Conservation (phyloP, 208 protist species). For the Acanthamoeba polyphaga region DNA sequence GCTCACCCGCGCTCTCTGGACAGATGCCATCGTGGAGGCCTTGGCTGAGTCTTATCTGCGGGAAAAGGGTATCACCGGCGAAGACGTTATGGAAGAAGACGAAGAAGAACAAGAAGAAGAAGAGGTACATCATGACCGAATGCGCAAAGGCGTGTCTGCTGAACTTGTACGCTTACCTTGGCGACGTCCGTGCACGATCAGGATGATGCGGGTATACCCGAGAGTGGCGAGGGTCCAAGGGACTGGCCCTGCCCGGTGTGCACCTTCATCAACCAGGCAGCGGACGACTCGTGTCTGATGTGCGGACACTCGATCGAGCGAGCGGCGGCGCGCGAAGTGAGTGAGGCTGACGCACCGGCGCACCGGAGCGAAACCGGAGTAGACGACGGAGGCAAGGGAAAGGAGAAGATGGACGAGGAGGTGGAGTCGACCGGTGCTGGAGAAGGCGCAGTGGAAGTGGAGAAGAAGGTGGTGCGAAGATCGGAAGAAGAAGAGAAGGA, state of each 20-base stretch:
- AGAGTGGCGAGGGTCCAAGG: no score
- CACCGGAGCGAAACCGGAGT: not conserved
- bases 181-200: no score
- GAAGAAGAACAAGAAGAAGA: not conserved
- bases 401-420: not conserved
- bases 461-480: not conserved
- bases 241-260: not conserved
- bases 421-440: not conserved
- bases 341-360: not conserved
- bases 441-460: not conserved
- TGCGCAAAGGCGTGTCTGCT: no score
- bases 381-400: not conserved
- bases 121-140: no score
- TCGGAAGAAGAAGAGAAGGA: not conserved
- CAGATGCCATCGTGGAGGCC: constrained; percentile 20
- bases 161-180: no score
- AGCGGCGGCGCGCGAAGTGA: not conserved
- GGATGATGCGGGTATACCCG: no score
- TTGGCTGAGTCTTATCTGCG: not conserved
- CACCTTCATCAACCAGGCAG: not conserved
- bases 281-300: not conserved
- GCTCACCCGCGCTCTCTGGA: not conserved
- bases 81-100: not conserved
- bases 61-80: no score
- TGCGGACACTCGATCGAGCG: not conserved